Evolutionary conservation across 1,284 basidiomycete genomes (phyloP), one percentile per base, ranked within the genome.

Genomic region (Ceratobasidium sp.): DNA sequence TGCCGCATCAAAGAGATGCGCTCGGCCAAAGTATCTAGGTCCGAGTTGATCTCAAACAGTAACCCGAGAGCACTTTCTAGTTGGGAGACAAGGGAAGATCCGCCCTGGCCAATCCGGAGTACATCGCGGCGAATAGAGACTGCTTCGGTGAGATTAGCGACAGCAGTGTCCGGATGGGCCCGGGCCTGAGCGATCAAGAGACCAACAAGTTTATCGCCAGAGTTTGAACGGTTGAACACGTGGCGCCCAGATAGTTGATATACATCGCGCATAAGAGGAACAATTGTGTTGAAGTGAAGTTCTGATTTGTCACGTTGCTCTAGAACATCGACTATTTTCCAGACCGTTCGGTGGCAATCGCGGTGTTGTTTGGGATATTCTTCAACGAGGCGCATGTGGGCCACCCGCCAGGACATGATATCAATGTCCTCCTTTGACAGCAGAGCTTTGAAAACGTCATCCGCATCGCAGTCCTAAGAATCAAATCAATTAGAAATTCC

Each of bases 271-370:
- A 59, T 59, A 23, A 59, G 35, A 4, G 6, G 4, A 23, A 59
- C n/a, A 2, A 43, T 41, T 13, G 49, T 38, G 30, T 52, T 28
- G 26, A 23, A 30, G 6, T 21, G 2, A 9, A 50, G 44, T 11
- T 38, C 35, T 38, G 35, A 38, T 4, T 4, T 38, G 47, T 66
- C 7, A 2, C 63, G 63, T 32, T 54, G 47, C 32, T 62, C 46
- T 18, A 66, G n/a, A 14, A 66, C 35, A 32, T 66, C 63, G 8
- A 52, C 63, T 5, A 66, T 66, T 41, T 47, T 66, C 63, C 63
- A 66, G n/a, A 66, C 21, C 14, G 38, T 1, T 54, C 63, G 11
- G 26, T 41, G 47, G 23, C 63, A 66, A 4, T 52, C 35, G 50
- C 38, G 23, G 38, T 66, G 63, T 54, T 66, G 26, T 28, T 52